A percentile compares a stretch with the other conserved stretches of the same genome.
These are phyloP conservation scores for Gaeumannomyces sp. DNA, from an alignment of 2,329 filamentous ascomycete genomes.

Conservation along the genomic window DNA sequence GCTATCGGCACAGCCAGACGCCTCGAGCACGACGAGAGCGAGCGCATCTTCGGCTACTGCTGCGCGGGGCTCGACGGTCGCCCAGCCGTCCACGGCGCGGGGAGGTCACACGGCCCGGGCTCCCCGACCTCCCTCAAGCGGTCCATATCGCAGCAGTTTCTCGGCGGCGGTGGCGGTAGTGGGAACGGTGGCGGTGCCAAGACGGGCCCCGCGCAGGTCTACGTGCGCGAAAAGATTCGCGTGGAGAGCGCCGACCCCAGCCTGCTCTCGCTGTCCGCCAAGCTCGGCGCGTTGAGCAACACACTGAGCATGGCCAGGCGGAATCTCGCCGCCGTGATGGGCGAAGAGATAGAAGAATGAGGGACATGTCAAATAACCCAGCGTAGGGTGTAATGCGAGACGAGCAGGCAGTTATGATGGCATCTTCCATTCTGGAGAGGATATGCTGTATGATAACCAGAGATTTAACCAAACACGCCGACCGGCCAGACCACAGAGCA, in stretches of 20 bases:
- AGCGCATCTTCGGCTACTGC: slow-evolving; percentile 64
- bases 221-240: slow-evolving; percentile 81
- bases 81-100: not conserved
- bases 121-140: not conserved
- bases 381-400: not conserved
- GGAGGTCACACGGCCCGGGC: not conserved
- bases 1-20: slow-evolving; percentile 61
- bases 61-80: slow-evolving; percentile 19
- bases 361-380: not conserved
- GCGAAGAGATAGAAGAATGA: slow-evolving; percentile 39
- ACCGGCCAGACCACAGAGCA: not conserved
- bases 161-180: not conserved
- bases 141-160: not conserved
- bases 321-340: slow-evolving; percentile 75
- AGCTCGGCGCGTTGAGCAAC: slow-evolving; percentile 71
- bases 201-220: slow-evolving; percentile 49
- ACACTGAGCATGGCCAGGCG: slow-evolving; percentile 62
- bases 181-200: not conserved
- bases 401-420: not conserved
- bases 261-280: slow-evolving; percentile 75
- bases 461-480: not conserved
- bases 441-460: not conserved
- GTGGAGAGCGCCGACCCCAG: slow-evolving; percentile 88
- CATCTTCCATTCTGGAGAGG: not conserved
- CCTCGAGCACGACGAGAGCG: slow-evolving; percentile 73